A percentile compares a stretch with the other conserved stretches of the same genome.
Conservation (phyloP, 2,329 filamentous ascomycete species). For the Xylariaceae sp. region DNA sequence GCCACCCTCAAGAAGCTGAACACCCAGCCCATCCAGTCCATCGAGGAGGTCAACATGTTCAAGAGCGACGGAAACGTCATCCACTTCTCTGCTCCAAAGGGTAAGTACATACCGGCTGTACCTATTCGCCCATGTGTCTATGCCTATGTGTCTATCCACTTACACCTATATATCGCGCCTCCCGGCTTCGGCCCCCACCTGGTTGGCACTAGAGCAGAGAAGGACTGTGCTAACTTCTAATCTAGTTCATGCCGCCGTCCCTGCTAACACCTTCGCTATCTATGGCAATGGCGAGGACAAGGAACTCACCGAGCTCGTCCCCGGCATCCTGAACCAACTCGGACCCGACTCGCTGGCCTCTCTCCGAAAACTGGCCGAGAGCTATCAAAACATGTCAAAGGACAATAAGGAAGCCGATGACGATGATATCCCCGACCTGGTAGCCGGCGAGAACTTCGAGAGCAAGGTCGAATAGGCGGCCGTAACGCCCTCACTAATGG, state of each 20-base stretch:
- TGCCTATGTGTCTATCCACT: not conserved
- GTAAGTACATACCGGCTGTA: slow-evolving; percentile 53
- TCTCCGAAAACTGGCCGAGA: slow-evolving; percentile 97
- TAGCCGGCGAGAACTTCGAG: slow-evolving; percentile 98
- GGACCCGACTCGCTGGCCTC: slow-evolving; percentile 97
- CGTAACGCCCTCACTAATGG: slow-evolving; percentile 12
- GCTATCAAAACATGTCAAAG: slow-evolving; percentile 99
- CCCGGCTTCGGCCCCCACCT: slow-evolving; percentile 2
- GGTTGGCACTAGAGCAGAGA: not conserved
- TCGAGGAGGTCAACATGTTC: slow-evolving; percentile 99
- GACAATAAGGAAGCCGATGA: slow-evolving; percentile 80
- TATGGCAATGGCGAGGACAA: slow-evolving; percentile 99
- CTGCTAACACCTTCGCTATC: slow-evolving; percentile 99
- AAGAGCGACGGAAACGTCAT: slow-evolving; percentile 99
- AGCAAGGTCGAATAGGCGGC: slow-evolving; percentile 84
- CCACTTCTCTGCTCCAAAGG: slow-evolving; percentile 97
- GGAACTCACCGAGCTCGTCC: slow-evolving; percentile 98
- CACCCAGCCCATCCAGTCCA: slow-evolving; percentile 98
- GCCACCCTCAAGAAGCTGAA: slow-evolving; percentile 98
- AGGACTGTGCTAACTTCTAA: slow-evolving; percentile 11
- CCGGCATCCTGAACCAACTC: slow-evolving; percentile 99
- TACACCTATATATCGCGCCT: not conserved
- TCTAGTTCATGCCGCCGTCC: slow-evolving; percentile 92
- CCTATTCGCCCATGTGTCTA: not conserved
- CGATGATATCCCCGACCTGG: slow-evolving; percentile 95